Evolutionary conservation across 306 rosid genomes (phyloP).

Genomic region (Rosa persica): DNA sequence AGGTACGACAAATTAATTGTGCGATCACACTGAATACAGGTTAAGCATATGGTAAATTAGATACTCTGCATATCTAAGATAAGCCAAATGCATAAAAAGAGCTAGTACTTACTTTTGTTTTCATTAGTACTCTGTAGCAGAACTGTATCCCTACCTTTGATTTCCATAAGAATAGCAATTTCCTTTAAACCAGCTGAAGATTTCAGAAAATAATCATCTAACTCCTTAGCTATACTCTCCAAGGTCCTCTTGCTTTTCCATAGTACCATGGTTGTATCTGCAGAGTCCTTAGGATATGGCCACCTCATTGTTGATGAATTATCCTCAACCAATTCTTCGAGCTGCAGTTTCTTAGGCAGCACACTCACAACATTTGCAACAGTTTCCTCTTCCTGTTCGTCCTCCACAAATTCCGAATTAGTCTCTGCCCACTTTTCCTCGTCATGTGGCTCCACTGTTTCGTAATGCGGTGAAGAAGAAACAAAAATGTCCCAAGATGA

Average conservation of each 20-base stretch:
- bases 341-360: constrained; percentile 41
- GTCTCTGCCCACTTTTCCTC: constrained; percentile 87
- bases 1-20: neutral
- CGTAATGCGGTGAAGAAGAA: constrained; percentile 31
- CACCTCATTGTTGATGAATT: constrained; percentile 38
- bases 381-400: constrained; percentile 56
- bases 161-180: constrained; percentile 78
- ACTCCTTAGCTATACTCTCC: constrained; percentile 63
- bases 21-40: neutral
- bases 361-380: constrained; percentile 34
- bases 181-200: constrained; percentile 73
- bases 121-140: constrained; percentile 43
- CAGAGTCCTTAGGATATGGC: constrained; percentile 35
- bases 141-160: constrained; percentile 50
- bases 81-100: constrained; percentile 18
- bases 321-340: constrained; percentile 33
- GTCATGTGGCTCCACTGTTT: constrained; percentile 40
- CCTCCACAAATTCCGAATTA: constrained; percentile 67
- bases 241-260: constrained; percentile 59
- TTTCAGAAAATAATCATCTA: constrained; percentile 84
- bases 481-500: constrained; percentile 17
- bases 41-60: neutral
- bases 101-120: constrained; percentile 45
- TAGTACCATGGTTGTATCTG: constrained; percentile 32
- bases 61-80: neutral